Conservation (phyloP, 495 filamentous ascomycete genomes). For the Talaromyces thailandensis region DNA sequence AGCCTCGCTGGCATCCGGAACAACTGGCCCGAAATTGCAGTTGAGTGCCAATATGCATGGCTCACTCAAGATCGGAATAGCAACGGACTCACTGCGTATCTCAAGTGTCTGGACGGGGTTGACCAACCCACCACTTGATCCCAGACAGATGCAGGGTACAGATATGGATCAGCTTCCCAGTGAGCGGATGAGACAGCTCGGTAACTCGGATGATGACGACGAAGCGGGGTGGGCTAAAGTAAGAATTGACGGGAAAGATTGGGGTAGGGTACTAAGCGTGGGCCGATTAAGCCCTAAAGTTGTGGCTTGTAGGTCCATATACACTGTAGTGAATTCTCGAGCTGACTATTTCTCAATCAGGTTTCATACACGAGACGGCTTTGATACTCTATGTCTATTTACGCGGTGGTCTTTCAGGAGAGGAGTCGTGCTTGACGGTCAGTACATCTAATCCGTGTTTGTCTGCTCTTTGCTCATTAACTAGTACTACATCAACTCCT, state of each 20-base stretch:
- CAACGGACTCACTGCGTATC: constrained; percentile 73
- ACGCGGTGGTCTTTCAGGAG: constrained; percentile 57
- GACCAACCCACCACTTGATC: constrained; percentile 76
- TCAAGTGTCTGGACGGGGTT: constrained; percentile 73
- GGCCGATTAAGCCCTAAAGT: constrained; percentile 79
- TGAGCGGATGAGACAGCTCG: constrained; percentile 51
- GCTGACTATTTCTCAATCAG: constrained; percentile 18
- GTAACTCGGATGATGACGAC: constrained; percentile 36
- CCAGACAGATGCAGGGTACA: constrained; percentile 54
- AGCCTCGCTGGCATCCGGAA: constrained; percentile 12
- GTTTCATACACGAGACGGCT: constrained; percentile 67
- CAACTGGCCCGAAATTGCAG: constrained; percentile 55
- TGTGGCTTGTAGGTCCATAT: constrained; percentile 61
- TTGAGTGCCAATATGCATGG: constrained; percentile 87
- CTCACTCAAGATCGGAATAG: constrained; percentile 62
- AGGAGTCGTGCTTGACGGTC: constrained; percentile 75
- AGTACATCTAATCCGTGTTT: constrained; percentile 15
- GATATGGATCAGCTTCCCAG: constrained; percentile 62
- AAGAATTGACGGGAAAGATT: constrained; percentile 83
- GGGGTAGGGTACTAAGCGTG: constrained; percentile 84
- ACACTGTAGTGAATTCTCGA: not conserved
- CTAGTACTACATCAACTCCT: constrained; percentile 56
- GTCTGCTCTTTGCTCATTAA: not conserved
- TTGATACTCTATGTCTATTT: constrained; percentile 91
- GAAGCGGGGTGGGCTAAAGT: constrained; percentile 75